Evolutionary conservation across 164 flowering plant species (phyloP), one percentile per base, ranked within the genome.

Genomic region (Liriodendron chinense): DNA sequence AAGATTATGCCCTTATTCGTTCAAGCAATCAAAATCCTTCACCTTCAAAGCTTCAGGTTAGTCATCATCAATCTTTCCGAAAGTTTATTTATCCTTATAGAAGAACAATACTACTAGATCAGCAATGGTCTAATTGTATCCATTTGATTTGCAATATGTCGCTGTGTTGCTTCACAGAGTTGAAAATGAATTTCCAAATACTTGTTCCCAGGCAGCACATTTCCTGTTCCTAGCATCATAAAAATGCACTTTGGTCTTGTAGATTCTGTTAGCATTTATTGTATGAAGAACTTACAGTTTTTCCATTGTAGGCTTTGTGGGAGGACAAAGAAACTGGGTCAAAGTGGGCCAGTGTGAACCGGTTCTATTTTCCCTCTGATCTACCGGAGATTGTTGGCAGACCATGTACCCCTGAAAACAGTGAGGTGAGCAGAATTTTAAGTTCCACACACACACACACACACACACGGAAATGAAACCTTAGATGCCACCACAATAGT

Each of bases 1-100:
- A 84, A 59, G 90, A 94, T 81, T 83, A 89, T 85, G 96, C 88
- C 67, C 90, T 92, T 77, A 78, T 89, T 72, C 83, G 68, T 63
- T 86, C 85, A 63, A 77, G 80, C 74, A 78, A 82, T 63, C 84
- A 73, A 64, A 88, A 80, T 62, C 74, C 88, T 74, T 61, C 72
- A 62, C 96, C 96, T 72, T 89, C 86, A 48, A 91, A 87, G 80
- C 87, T 91, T 79, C 90, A 90, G 93, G 98, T 78, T 75, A 85
- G 89, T 26, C 72, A 70, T 50, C 34, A n/a, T 28, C 50, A 13
- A 47, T 12, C 0, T 23, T 34, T 47, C 23, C 43, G 4, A 34
- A 4, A 20, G 8, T 18, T 18, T 9, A 62, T 22, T 62, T 53
- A 62, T 62, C 24, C 24, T 21, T 62, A 1, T 62, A 20, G 23